phyloP scores from a whole-genome alignment of 805 yeast species.

The Ogataea corticis region DNA sequence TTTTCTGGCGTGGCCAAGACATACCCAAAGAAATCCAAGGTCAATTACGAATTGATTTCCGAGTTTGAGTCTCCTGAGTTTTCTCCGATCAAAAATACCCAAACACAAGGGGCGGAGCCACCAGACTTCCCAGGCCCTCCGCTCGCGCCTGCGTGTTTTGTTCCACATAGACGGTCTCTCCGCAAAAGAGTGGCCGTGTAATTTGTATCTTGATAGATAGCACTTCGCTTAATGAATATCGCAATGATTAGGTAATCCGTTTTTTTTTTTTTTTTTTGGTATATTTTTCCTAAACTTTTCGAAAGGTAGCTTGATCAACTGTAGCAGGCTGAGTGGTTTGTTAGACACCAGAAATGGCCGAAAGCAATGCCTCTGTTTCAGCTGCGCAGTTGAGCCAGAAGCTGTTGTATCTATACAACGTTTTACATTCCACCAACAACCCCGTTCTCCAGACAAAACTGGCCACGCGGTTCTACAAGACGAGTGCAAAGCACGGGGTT shows the following conservation, averaged over 20 bases:
- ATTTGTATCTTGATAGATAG: no score
- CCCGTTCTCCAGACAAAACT: constrained; percentile 20
- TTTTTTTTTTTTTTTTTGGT: no score
- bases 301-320: no score
- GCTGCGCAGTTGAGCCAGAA: constrained; percentile 8
- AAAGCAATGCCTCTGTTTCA: constrained; percentile 6
- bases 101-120: background rate
- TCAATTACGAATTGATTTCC: constrained; percentile 1
- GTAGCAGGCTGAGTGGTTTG: no score
- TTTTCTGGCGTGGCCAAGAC: constrained; percentile 3
- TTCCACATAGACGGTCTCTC: background rate
- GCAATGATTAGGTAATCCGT: background rate
- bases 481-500: constrained; percentile 15
- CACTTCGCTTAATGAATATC: constrained; percentile 2
- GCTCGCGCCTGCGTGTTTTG: background rate
- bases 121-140: background rate
- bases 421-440: constrained; percentile 17
- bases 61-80: constrained; percentile 12
- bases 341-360: no score
- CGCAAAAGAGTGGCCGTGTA: background rate
- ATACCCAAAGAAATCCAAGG: background rate
- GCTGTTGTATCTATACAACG: constrained; percentile 20
- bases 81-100: constrained; percentile 10
- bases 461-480: constrained; percentile 15
- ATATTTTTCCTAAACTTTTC: no score